Evolutionary conservation across 352 stramenopile species (phyloP).

Genomic region (Phytophthora quininea): DNA sequence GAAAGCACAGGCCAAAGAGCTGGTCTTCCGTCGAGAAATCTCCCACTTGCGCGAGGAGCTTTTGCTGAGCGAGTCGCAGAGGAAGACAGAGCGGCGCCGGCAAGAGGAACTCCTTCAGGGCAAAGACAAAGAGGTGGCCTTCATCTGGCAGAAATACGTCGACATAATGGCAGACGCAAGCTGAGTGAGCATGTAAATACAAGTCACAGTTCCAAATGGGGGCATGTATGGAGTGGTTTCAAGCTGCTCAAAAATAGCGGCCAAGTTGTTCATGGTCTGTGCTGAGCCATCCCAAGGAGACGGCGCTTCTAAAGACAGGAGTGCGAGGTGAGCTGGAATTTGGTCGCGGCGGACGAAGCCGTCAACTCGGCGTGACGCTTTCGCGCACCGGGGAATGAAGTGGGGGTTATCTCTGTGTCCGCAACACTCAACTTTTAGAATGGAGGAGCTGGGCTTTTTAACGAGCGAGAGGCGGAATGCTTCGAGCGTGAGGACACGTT

Average conservation of each 20-base stretch:
- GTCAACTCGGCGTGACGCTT: conserved; percentile 23
- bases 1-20: conserved; percentile 54
- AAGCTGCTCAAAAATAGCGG: conserved; percentile 36
- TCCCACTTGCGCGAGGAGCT: conserved; percentile 65
- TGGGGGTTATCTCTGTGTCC: conserved; percentile 19
- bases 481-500: conserved; percentile 83
- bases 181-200: neutral
- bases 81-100: conserved; percentile 55
- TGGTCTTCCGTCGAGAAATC: conserved; percentile 53
- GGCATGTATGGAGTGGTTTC: neutral
- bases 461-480: conserved; percentile 83
- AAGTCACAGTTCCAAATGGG: neutral
- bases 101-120: conserved; percentile 54
- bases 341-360: conserved; percentile 20
- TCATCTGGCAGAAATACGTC: conserved; percentile 77
- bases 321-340: conserved; percentile 17
- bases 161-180: conserved; percentile 38
- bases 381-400: conserved; percentile 49
- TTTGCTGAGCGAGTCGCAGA: conserved; percentile 62
- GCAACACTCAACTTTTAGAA: conserved; percentile 33
- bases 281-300: conserved; percentile 30
- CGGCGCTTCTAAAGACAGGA: conserved; percentile 24
- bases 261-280: conserved; percentile 12
- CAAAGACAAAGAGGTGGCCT: conserved; percentile 70
- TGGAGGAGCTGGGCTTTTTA: conserved; percentile 86